phyloP scores from a whole-genome alignment of 1,284 basidiomycete species.

The Pyrrhoderma noxium region DNA sequence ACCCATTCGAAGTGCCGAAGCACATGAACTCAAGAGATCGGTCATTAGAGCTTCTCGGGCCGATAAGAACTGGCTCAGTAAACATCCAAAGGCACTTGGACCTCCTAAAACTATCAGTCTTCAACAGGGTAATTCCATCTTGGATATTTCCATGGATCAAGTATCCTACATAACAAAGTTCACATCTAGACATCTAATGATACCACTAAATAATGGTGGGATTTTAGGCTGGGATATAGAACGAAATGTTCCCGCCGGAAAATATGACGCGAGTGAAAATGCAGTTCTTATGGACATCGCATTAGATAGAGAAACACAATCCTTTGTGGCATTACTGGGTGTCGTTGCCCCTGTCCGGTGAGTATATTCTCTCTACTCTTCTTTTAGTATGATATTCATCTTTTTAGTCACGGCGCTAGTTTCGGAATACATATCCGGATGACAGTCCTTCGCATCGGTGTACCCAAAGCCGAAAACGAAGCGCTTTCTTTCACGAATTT shows the following conservation, averaged over 20 bases:
- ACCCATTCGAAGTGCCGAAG: background rate
- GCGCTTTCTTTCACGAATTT: conserved; percentile 1
- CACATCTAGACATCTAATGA: conserved; percentile 11
- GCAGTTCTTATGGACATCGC: conserved; percentile 4
- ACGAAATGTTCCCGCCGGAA: background rate
- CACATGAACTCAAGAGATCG: conserved; percentile 1
- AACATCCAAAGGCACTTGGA: background rate
- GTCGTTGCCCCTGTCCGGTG: conserved; percentile 1
- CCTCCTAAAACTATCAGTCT: background rate
- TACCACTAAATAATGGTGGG: conserved; percentile 5
- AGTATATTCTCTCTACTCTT: background rate
- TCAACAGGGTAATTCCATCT: too few relatives aligned
- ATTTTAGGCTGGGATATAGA: conserved; percentile 11
- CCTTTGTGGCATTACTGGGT: background rate
- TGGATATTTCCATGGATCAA: background rate
- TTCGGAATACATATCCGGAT: conserved; percentile 7
- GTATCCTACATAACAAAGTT: conserved; percentile 10
- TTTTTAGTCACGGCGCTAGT: background rate
- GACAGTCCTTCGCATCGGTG: conserved; percentile 5
- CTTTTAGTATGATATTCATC: background rate
- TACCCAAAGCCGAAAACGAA: background rate
- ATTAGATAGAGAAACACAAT: background rate
- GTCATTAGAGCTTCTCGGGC: background rate
- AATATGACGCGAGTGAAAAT: background rate
- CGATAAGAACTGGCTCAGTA: conserved; percentile 9